Base-by-base conservation (phyloP, 371 early-diverging fungal genomes). In the Haplosporangium sp. region DNA sequence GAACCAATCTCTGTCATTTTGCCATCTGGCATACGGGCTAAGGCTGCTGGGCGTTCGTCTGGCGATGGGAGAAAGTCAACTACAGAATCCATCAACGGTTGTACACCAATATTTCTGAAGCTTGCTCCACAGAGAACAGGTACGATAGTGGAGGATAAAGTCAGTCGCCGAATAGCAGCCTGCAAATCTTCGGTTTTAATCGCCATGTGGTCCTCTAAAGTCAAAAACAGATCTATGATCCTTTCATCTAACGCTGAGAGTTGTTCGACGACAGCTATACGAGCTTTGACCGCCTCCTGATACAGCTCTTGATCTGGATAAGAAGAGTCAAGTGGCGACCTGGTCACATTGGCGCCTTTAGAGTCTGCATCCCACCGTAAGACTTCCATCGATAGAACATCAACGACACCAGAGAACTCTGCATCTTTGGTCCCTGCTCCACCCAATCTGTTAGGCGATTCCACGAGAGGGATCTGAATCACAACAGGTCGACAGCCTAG, bases 81-180 rank as follows among this genome's bases (percentile, higher is more conserved):
- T 1, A 97, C 87, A 11, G 97, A 96, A 75, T 97, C 96, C 73
- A 98, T 82, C 19, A 98, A 74, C 11, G 97, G 97, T 72, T 97
- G 97, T 2, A 98, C 97, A 17, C 97, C 98, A 20, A 94, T 83
- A 72, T 98, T 96, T 69, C 89, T 89, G 82, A 93, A 96, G n/a
- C 96, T 87, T 1, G 98, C 91, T 38, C 97, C 98, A 58, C 95
- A 93, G 4, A 97, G 84, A 1, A 98, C 96, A 6, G 99, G 98
- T 0, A 94, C 90, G 3, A 88, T 93, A 47, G 83, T 85, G 4
- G 91, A 89, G 0, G 75, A 75, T 3, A 95, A 47, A 0, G 96
- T 96, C 5, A 89, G 85, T 44, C 95, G 77, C 39, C 96, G 87
- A 4, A 98, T 72, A 1, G 96, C 92, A 1, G 77, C 83, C 59